Percentiles rank a stretch among this genome's conserved stretches.
Evolutionary conservation across 441 rosid genomes (phyloP).

Genomic region (Gossypium aridum): DNA sequence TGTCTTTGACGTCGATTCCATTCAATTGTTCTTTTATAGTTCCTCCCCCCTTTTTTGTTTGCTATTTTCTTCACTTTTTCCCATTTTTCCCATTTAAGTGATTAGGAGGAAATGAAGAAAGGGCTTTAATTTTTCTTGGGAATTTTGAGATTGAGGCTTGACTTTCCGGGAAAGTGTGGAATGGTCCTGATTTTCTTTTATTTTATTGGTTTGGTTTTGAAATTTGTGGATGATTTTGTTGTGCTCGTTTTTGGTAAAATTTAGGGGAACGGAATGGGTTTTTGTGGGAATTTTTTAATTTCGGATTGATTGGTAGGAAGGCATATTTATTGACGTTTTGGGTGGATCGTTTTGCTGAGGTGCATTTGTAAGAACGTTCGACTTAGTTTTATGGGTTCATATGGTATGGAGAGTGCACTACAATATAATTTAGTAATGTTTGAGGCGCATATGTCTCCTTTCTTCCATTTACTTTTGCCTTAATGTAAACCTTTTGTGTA

Average conservation of each 20-base stretch:
- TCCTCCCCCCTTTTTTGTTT: not conserved
- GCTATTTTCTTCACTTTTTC: not conserved
- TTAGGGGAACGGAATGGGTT: not conserved
- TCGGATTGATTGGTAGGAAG: not conserved
- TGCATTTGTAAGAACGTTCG: not conserved
- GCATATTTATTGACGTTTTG: not conserved
- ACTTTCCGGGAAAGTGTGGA: not conserved
- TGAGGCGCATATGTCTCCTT: too few species aligned
- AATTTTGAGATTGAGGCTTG: not conserved
- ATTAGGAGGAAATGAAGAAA: not conserved
- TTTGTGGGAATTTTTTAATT: not conserved
- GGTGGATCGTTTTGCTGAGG: not conserved
- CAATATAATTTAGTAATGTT: too few species aligned
- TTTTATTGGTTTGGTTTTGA: not conserved
- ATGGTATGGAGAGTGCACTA: too few species aligned
- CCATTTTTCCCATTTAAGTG: not conserved
- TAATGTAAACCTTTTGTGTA: too few species aligned
- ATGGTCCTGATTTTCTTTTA: not conserved
- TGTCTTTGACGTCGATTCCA: not conserved
- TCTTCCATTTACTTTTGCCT: too few species aligned
- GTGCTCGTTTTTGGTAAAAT: not conserved
- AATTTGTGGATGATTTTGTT: not conserved
- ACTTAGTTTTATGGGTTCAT: not conserved
- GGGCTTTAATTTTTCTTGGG: not conserved
- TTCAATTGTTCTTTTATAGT: not conserved